phyloP scores from a whole-genome alignment of 23 red algal genomes.

The Gracilaria gracilis region DNA sequence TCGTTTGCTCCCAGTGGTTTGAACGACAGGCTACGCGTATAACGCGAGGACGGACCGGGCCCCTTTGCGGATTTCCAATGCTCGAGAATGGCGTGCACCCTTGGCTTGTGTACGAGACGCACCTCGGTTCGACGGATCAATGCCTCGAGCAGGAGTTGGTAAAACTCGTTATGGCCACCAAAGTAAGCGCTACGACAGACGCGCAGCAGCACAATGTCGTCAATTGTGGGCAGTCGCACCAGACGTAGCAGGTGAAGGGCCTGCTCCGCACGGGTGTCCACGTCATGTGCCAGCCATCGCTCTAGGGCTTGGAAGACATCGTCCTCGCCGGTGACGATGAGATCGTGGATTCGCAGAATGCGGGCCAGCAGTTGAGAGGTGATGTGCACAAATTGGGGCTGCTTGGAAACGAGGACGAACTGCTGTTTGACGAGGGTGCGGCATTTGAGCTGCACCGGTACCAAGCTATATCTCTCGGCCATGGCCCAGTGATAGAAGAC shows the following conservation, averaged over 20 bases:
- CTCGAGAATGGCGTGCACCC: conserved; percentile 34
- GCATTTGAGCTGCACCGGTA: conserved; percentile 42
- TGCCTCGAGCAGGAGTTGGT: conserved; percentile 70
- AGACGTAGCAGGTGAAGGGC: conserved; percentile 61
- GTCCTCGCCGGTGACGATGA: conserved; percentile 53
- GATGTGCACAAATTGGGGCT: conserved; percentile 49
- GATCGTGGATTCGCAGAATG: conserved; percentile 64
- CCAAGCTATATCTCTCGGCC: conserved; percentile 50
- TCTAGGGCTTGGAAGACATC: conserved; percentile 68
- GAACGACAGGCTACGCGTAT: conserved; percentile 35
- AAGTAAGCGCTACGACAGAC: conserved; percentile 58
- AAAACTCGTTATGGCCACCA: conserved; percentile 66
- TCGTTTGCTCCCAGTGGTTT: conserved; percentile 42
- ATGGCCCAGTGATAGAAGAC: conserved; percentile 58
- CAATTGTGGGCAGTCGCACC: conserved; percentile 68
- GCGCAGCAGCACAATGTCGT: conserved; percentile 51
- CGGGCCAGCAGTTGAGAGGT: conserved; percentile 42
- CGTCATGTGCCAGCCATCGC: conserved; percentile 47
- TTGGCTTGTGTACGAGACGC: conserved; percentile 47
- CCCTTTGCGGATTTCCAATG: conserved; percentile 26
- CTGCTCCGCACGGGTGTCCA: conserved; percentile 42
- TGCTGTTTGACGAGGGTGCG: conserved; percentile 37
- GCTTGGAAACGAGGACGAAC: conserved; percentile 48
- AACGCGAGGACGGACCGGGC: conserved; percentile 15
- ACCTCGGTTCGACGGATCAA: conserved; percentile 72